phyloP scores from a whole-genome alignment of 768 basidiomycete genomes.

The Phaeolepiota aurea region DNA sequence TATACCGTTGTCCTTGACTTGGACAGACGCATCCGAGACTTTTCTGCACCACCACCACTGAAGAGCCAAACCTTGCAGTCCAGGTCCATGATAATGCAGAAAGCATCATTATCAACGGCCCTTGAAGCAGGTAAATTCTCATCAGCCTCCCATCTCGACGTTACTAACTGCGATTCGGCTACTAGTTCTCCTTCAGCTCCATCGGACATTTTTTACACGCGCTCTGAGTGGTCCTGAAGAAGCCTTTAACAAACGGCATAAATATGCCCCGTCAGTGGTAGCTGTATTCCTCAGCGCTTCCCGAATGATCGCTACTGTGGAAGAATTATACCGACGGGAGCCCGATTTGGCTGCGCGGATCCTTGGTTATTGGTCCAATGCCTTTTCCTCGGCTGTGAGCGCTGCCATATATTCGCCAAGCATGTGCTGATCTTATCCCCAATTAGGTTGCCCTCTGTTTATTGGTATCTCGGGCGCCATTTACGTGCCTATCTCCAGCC shows the following conservation, averaged over 20 bases:
- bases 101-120: conserved; percentile 48
- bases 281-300: conserved; percentile 60
- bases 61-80: conserved; percentile 32
- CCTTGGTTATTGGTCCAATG: conserved; percentile 45
- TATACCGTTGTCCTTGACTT: conserved; percentile 44
- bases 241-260: conserved; percentile 52
- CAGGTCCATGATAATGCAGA: conserved; percentile 48
- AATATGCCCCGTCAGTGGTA: conserved; percentile 62
- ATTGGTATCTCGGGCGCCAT: conserved; percentile 58
- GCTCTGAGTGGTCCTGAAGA: conserved; percentile 51
- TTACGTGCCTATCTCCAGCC: conserved; percentile 52
- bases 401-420: conserved; percentile 7
- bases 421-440: conserved; percentile 1
- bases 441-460: conserved; percentile 37
- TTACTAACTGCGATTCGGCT: not conserved
- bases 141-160: not conserved
- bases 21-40: conserved; percentile 55
- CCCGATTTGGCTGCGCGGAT: conserved; percentile 51
- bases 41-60: conserved; percentile 42
- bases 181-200: conserved; percentile 56
- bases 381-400: conserved; percentile 44
- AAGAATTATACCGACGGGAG: conserved; percentile 47
- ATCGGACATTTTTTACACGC: conserved; percentile 59
- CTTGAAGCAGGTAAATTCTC: conserved; percentile 47
- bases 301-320: conserved; percentile 53